Evolutionary conservation across 306 rosid species (phyloP), one percentile per base, ranked within the genome.

Genomic region (Dalbergia oliveri): DNA sequence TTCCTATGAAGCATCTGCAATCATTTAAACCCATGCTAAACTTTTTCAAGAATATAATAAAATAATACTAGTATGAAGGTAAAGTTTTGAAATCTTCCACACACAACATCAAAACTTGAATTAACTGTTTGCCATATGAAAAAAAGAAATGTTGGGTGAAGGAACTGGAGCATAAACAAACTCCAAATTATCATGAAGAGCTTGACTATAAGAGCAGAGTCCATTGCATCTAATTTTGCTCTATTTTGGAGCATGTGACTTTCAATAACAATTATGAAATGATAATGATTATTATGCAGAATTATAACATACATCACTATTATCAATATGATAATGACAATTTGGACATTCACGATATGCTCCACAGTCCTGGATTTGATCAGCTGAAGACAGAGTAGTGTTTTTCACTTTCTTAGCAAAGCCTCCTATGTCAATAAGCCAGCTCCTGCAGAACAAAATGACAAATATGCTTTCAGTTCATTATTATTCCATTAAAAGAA

Each of bases 331-430:
- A 81, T 59, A 76, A 49, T 66, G 75, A 85, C 99, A 95, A 41
- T 78, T 91, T 2, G 99, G 99, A 80, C 99, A 95, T 84, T 93
- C 92, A 1, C n/a, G 92, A 73, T 61, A 89, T 12, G 97, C 96
- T 5, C 89, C 98, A 65, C 90, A 90, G 77, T 93, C 97, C 78
- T 88, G 89, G 67, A 90, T 83, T 53, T 84, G 94, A 82, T 75
- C 83, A 26, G 88, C 84, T 56, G 91, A 73, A 61, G 89, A 77
- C 54, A 63, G 54, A 39, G 85, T 43, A 72, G 83, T 83, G 78
- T 80, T 89, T 82, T 87, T 93, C 41, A 95, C 91, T 88, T 95
- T 95, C 85, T 70, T 95, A 18, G 99, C 99, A 76, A 95, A 80
- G 69, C 91, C 93, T 81, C 90, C 86, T 44, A 88, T 57, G 81